phyloP scores from a whole-genome alignment of 441 rosid genomes.

The Populus hybrid region DNA sequence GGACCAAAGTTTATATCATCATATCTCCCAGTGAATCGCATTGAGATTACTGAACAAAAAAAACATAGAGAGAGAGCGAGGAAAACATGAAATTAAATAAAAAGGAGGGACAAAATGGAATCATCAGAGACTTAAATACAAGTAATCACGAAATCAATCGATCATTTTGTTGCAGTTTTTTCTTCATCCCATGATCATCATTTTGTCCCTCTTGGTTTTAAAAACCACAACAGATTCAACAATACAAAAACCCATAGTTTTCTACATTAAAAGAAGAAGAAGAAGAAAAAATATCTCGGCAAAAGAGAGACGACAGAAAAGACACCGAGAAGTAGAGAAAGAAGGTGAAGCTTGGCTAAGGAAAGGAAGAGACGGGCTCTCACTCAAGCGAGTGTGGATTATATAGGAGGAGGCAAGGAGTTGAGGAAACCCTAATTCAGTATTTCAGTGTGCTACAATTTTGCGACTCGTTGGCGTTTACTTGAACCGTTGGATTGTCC shows the following conservation, averaged over 20 bases:
- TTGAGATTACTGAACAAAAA: background rate
- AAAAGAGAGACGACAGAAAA: background rate
- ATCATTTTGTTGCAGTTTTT: conserved; percentile 1
- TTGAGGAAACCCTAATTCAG: background rate
- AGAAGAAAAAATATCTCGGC: background rate
- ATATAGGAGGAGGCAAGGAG: background rate
- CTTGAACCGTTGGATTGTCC: background rate
- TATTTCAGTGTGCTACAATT: background rate
- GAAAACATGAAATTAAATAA: background rate
- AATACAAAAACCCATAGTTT: background rate
- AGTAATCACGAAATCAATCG: background rate
- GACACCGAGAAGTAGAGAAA: too few relatives aligned
- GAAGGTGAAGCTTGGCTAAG: background rate
- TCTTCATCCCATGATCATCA: background rate
- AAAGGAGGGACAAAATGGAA: background rate
- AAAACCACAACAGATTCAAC: background rate
- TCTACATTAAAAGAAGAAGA: background rate
- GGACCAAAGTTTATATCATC: background rate
- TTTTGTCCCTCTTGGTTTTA: background rate
- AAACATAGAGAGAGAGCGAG: background rate
- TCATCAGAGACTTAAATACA: conserved; percentile 1
- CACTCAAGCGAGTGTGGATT: background rate
- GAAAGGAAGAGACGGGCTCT: background rate
- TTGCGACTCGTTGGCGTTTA: background rate
- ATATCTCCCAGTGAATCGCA: background rate